Evolutionary conservation across 2,329 filamentous ascomycete species (phyloP).

Genomic region (Westerdykella aurantiaca): DNA sequence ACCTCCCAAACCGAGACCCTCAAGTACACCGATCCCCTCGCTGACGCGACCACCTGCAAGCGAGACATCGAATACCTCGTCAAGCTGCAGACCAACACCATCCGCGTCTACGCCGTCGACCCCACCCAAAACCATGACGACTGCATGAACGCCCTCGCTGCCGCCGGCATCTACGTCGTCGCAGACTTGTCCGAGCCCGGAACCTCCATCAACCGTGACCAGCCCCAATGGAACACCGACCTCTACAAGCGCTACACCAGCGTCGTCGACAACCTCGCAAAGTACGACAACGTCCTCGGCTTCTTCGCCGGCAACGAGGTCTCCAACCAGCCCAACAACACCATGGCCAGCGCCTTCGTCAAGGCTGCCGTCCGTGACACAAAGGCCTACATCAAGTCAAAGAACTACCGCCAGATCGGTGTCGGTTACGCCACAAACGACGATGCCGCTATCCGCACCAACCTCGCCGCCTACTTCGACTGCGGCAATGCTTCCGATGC

Average conservation of each 20-base stretch:
- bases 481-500: conserved; percentile 60
- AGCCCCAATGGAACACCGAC: conserved; percentile 70
- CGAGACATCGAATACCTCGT: conserved; percentile 79
- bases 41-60: conserved; percentile 64
- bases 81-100: conserved; percentile 79
- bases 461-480: conserved; percentile 91
- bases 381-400: conserved; percentile 84
- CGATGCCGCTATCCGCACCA: conserved; percentile 71
- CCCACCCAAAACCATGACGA: conserved; percentile 68
- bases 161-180: conserved; percentile 90
- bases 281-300: conserved; percentile 87
- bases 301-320: conserved; percentile 99
- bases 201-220: conserved; percentile 77
- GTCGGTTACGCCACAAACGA: conserved; percentile 97
- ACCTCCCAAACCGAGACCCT: conserved; percentile 49
- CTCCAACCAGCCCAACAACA: conserved; percentile 83
- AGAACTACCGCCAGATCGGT: conserved; percentile 71
- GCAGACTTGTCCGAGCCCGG: conserved; percentile 80
- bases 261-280: conserved; percentile 73
- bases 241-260: conserved; percentile 75
- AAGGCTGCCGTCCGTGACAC: conserved; percentile 96
- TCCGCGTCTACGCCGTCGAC: conserved; percentile 92
- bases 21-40: conserved; percentile 76
- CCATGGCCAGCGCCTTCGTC: conserved; percentile 83
- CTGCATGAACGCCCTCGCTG: conserved; percentile 78